These are phyloP conservation scores for Eucalyptus globulus DNA, from an alignment of 345 rosid genomes.

Conservation along the genomic window DNA sequence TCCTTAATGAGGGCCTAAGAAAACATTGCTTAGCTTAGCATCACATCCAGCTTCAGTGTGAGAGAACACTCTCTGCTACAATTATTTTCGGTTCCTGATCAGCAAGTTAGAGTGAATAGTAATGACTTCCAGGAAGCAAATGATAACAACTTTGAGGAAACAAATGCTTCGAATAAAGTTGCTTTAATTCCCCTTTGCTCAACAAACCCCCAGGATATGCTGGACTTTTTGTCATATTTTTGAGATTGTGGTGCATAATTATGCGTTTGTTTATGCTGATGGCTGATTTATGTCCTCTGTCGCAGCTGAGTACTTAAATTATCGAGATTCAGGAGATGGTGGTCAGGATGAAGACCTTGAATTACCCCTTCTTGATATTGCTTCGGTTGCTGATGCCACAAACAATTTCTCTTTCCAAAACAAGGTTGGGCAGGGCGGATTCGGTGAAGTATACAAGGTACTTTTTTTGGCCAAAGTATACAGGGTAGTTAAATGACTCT, in stretches of 20 bases:
- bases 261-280: background rate
- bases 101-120: background rate
- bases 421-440: constrained; percentile 11
- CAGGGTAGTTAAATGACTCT: background rate
- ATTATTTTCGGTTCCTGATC: background rate
- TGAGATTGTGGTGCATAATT: background rate
- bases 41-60: background rate
- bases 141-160: background rate
- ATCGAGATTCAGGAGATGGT: background rate
- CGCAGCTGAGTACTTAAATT: background rate
- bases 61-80: background rate
- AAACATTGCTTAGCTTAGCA: background rate
- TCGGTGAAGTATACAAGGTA: constrained; percentile 14
- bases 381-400: background rate
- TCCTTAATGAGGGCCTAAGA: background rate
- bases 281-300: background rate
- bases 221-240: background rate
- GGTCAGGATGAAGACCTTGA: background rate
- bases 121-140: background rate
- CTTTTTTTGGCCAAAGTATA: background rate
- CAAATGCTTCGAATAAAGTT: background rate
- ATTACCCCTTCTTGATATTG: background rate
- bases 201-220: background rate
- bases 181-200: background rate
- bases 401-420: background rate